Percentiles rank a stretch among this genome's conserved stretches.
phyloP scores from a whole-genome alignment of 495 filamentous ascomycete species.

The Daldinia vernicosa region DNA sequence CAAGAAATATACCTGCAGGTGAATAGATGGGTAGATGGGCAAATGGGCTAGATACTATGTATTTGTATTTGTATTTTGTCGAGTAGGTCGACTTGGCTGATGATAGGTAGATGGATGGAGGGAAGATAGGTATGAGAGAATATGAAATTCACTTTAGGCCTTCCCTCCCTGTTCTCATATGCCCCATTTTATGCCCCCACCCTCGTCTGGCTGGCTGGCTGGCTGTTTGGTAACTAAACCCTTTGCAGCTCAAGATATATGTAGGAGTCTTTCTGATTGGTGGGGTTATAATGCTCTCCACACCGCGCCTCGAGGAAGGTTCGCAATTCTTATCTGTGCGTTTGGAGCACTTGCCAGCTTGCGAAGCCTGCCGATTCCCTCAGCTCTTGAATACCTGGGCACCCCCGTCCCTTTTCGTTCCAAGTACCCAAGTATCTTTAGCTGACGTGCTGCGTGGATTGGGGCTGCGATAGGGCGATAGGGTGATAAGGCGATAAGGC shows the following conservation, averaged over 20 bases:
- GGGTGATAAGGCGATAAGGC: conserved; percentile 38
- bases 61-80: background rate
- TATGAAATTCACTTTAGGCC: conserved; percentile 6
- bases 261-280: conserved; percentile 20
- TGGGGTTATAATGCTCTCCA: conserved; percentile 16
- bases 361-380: conserved; percentile 39
- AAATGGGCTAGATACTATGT: conserved; percentile 16
- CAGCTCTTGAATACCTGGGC: conserved; percentile 26
- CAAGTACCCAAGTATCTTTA: conserved; percentile 11
- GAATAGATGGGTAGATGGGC: conserved; percentile 17
- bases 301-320: conserved; percentile 25
- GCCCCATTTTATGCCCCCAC: background rate
- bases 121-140: conserved; percentile 5
- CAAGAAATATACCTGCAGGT: conserved; percentile 42
- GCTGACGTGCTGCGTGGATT: conserved; percentile 6
- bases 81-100: background rate
- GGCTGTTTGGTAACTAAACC: conserved; percentile 18
- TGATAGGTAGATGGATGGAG: background rate
- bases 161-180: background rate
- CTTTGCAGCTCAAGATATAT: conserved; percentile 31
- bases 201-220: background rate
- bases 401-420: background rate
- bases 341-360: conserved; percentile 34
- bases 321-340: conserved; percentile 42
- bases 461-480: conserved; percentile 41